Percentiles rank a stretch among this genome's conserved stretches.
These are phyloP conservation scores for Phlebopus sp. DNA, from an alignment of 1,284 basidiomycete genomes.

Conservation along the genomic window DNA sequence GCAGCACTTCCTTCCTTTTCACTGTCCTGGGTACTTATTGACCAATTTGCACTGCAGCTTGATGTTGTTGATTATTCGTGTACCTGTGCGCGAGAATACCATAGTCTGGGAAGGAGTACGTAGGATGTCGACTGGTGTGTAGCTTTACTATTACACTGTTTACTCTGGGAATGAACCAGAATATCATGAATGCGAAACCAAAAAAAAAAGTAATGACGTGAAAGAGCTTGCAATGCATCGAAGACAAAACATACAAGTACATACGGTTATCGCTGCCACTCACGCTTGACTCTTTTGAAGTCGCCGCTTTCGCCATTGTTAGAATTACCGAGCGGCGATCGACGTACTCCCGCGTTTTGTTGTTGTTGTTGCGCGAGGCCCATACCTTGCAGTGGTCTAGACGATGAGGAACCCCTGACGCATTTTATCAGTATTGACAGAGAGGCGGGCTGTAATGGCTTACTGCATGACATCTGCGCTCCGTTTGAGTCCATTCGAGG, in stretches of 20 bases:
- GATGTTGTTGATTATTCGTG: no score
- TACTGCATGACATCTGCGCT: slow-evolving; percentile 41
- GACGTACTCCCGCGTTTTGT: slow-evolving; percentile 12
- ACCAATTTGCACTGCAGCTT: no score
- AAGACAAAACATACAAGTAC: no score
- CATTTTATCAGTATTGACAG: not conserved
- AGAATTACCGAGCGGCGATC: slow-evolving; percentile 39
- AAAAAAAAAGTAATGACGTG: no score
- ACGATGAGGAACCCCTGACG: slow-evolving; percentile 12
- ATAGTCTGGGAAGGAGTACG: no score
- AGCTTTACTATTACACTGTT: no score
- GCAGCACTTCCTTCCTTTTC: not conserved
- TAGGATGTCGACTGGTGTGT: no score
- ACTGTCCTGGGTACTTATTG: not conserved
- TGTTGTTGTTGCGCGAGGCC: slow-evolving; percentile 40
- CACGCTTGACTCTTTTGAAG: slow-evolving; percentile 44
- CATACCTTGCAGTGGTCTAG: slow-evolving; percentile 40
- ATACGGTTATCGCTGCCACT: not conserved
- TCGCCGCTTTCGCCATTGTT: slow-evolving; percentile 45
- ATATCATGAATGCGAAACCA: no score
- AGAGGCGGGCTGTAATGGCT: slow-evolving; percentile 12
- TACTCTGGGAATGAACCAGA: no score
- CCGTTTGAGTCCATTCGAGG: slow-evolving; percentile 34
- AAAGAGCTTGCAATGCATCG: not conserved
- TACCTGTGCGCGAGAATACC: no score